Conservation (phyloP, 148 eudicot species). For the Euryodendron excelsum region DNA sequence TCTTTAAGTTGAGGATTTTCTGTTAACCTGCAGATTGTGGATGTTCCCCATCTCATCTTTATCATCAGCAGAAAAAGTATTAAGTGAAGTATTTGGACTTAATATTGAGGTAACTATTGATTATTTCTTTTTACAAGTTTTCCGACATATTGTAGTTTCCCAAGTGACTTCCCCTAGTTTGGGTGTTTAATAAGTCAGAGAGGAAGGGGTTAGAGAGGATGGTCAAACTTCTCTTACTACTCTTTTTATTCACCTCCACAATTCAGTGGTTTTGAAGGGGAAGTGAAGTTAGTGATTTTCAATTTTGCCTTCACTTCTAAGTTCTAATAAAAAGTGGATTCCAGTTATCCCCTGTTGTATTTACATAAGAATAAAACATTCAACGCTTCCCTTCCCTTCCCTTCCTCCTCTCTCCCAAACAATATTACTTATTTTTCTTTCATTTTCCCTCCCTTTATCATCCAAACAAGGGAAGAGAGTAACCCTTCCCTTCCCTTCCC, state of each 20-base stretch:
- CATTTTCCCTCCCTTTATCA: too few species aligned
- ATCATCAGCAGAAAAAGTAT: constrained; percentile 64
- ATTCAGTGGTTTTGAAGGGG: not conserved
- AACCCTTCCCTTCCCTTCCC: not conserved
- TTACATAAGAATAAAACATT: not conserved
- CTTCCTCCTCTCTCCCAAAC: not conserved
- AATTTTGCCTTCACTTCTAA: not conserved
- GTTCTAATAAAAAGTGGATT: not conserved
- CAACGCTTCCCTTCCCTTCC: not conserved
- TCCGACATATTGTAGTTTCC: not conserved
- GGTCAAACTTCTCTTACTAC: not conserved
- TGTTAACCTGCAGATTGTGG: constrained; percentile 68
- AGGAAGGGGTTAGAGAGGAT: not conserved
- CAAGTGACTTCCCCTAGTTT: not conserved
- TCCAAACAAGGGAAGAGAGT: too few species aligned
- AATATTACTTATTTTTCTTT: not conserved
- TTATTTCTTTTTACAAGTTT: not conserved
- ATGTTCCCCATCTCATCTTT: constrained; percentile 72
- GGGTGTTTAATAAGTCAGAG: not conserved
- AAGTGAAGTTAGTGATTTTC: not conserved
- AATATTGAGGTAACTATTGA: constrained; percentile 60
- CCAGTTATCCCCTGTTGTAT: not conserved
- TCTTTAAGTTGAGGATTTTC: not conserved
- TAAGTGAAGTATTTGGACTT: constrained; percentile 46
- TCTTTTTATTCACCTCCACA: not conserved